phyloP scores from a whole-genome alignment of 331 rosid genomes.

The Malus hybrid region DNA sequence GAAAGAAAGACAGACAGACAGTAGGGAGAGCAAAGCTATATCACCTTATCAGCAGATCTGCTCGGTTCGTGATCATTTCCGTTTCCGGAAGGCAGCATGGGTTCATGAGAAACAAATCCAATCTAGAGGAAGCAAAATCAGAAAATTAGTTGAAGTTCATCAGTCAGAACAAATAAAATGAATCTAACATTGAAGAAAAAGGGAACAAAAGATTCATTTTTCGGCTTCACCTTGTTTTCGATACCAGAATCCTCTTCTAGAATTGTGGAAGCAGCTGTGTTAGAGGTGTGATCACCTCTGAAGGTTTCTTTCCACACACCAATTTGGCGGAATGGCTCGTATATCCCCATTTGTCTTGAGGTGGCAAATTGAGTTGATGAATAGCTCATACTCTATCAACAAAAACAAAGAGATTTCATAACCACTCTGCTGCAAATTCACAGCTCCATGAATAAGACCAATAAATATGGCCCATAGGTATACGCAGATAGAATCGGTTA shows the following conservation, averaged over 20 bases:
- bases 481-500: background rate
- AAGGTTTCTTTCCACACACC: conserved; percentile 56
- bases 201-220: background rate
- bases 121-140: conserved; percentile 33
- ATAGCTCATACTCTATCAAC: conserved; percentile 40
- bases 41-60: conserved; percentile 57
- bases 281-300: conserved; percentile 37
- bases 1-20: background rate
- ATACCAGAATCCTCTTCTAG: conserved; percentile 30
- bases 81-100: conserved; percentile 38
- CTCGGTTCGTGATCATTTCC: conserved; percentile 43
- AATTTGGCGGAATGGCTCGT: conserved; percentile 59
- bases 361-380: conserved; percentile 42
- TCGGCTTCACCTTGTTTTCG: conserved; percentile 44
- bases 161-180: background rate
- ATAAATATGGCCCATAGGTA: background rate
- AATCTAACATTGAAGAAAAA: conserved; percentile 1
- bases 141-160: conserved; percentile 10
- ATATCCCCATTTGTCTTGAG: conserved; percentile 54
- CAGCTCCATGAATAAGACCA: background rate
- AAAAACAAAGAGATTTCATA: background rate
- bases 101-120: conserved; percentile 42
- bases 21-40: background rate
- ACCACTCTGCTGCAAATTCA: background rate
- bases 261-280: conserved; percentile 34